These are phyloP conservation scores for Wallacemonas sp. DNA, from an alignment of 208 protist species.

Conservation along the genomic window DNA sequence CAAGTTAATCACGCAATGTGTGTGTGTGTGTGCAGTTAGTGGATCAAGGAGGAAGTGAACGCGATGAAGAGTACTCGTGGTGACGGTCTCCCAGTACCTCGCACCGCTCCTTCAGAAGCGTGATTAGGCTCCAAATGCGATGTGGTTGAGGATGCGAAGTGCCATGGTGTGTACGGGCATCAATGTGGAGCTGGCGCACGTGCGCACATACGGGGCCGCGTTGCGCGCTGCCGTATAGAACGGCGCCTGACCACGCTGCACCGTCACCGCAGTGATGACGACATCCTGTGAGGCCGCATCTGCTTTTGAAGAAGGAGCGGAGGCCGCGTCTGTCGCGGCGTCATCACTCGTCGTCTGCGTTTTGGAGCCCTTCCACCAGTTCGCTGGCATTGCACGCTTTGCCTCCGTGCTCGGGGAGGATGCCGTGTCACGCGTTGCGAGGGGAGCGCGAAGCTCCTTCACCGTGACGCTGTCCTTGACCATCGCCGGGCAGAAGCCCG, in stretches of 20 bases:
- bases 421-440: conserved; percentile 6
- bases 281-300: conserved; percentile 15
- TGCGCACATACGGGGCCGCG: conserved; percentile 68
- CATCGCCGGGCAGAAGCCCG: conserved; percentile 87
- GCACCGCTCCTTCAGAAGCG: too few relatives aligned
- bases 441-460: conserved; percentile 56
- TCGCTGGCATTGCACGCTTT: conserved; percentile 42
- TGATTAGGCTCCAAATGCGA: too few relatives aligned
- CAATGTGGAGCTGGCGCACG: conserved; percentile 72
- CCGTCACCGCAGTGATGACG: conserved; percentile 70
- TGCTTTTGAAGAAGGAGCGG: background rate
- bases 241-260: conserved; percentile 65
- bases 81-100: too few relatives aligned
- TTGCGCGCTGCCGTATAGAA: conserved; percentile 65
- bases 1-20: too few relatives aligned
- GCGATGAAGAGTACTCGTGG: too few relatives aligned
- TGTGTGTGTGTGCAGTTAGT: too few relatives aligned
- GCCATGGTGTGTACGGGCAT: conserved; percentile 56
- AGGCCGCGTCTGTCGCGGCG: conserved; percentile 11
- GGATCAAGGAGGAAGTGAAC: too few relatives aligned
- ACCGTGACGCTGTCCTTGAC: conserved; percentile 63
- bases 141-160: conserved; percentile 47
- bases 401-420: background rate
- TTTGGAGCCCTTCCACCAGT: conserved; percentile 66
- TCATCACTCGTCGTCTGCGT: background rate